A percentile compares a stretch with the other conserved stretches of the same genome.
Conservation (phyloP, 352 stramenopile genomes). For the Pythium rishiriense region DNA sequence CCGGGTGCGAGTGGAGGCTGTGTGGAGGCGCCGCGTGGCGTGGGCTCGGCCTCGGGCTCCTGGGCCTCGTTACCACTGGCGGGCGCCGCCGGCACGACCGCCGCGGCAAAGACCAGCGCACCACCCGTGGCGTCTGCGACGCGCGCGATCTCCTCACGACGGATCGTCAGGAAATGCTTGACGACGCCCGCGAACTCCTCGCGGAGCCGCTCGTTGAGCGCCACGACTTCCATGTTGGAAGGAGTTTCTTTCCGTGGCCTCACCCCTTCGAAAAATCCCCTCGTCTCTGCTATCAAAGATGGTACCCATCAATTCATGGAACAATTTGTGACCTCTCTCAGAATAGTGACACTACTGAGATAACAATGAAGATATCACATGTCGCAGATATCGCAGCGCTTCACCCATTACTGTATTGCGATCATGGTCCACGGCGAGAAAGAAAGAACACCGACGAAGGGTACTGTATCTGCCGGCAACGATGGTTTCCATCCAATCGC, state of each 20-base stretch:
- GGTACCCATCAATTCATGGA: neutral
- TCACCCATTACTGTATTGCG: neutral
- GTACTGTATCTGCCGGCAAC: too few species aligned
- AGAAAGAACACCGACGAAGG: neutral
- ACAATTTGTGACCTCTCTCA: too few species aligned
- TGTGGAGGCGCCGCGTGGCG: neutral
- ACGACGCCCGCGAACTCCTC: constrained; percentile 58
- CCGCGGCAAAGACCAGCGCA: neutral
- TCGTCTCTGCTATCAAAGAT: neutral
- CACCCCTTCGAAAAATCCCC: too few species aligned
- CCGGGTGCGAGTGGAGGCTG: neutral
- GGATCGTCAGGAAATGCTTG: constrained; percentile 44
- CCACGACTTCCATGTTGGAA: constrained; percentile 56
- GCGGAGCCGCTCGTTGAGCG: constrained; percentile 70
- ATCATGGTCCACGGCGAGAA: too few species aligned
- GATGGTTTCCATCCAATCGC: too few species aligned
- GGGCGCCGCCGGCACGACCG: neutral
- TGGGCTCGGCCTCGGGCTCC: neutral
- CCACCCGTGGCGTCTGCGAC: constrained; percentile 1
- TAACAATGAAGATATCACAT: neutral
- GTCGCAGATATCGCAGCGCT: neutral
- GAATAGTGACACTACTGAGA: constrained; percentile 10
- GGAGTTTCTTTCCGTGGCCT: too few species aligned
- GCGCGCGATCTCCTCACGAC: constrained; percentile 18
- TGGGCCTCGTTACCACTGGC: neutral